phyloP scores from a whole-genome alignment of 768 basidiomycete genomes.

The Butyriboletus loyo region DNA sequence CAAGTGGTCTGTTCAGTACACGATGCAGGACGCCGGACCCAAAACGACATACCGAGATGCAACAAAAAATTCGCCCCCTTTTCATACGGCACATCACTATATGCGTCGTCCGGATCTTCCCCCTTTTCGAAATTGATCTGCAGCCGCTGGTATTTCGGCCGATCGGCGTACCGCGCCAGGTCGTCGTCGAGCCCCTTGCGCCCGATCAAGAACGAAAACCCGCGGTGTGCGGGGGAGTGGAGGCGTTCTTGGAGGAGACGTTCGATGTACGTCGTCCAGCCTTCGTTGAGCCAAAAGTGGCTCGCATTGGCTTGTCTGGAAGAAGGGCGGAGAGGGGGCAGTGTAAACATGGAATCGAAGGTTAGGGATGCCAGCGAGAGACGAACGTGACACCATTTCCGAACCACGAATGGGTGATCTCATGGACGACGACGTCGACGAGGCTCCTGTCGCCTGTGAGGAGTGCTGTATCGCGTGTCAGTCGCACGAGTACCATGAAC shows the following conservation, averaged over 20 bases:
- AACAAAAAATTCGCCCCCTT: conserved; percentile 88
- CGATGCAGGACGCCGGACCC: not conserved
- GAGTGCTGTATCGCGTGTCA: conserved; percentile 46
- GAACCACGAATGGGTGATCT: conserved; percentile 84
- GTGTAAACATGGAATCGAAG: not conserved
- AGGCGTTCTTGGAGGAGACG: conserved; percentile 68
- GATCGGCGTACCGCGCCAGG: conserved; percentile 53
- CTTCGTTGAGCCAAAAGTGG: conserved; percentile 90
- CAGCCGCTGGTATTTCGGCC: conserved; percentile 71
- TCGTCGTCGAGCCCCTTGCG: conserved; percentile 67
- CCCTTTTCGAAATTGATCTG: conserved; percentile 71
- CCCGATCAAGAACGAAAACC: conserved; percentile 78
- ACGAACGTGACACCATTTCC: conserved; percentile 81
- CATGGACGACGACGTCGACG: conserved; percentile 90
- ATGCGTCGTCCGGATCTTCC: conserved; percentile 79
- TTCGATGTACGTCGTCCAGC: conserved; percentile 94
- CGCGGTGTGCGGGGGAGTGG: conserved; percentile 73
- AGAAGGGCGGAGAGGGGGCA: not conserved
- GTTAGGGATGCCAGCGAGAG: not conserved
- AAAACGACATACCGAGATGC: conserved; percentile 57
- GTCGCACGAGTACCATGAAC: not conserved
- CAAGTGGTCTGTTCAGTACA: not conserved
- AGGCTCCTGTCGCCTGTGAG: conserved; percentile 82
- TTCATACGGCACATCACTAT: conserved; percentile 74
- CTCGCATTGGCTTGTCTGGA: conserved; percentile 61